phyloP scores from a whole-genome alignment of 306 rosid species.

The Begonia masoniana region DNA sequence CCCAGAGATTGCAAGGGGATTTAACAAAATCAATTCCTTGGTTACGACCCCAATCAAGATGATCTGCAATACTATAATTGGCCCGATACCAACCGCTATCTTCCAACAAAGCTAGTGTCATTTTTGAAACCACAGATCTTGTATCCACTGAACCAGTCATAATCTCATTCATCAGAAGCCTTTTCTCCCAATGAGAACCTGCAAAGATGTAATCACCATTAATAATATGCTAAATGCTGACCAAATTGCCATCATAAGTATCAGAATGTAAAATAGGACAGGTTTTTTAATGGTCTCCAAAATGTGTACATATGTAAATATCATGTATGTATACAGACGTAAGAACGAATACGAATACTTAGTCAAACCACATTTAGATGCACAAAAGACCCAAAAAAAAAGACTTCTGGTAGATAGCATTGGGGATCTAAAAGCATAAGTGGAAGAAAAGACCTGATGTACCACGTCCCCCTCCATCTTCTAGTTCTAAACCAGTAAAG shows the following conservation, averaged over 20 bases:
- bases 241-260: no score
- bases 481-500: conserved; percentile 93
- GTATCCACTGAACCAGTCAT: conserved; percentile 99
- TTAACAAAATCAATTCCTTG: conserved; percentile 90
- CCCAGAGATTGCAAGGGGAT: conserved; percentile 84
- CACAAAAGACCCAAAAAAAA: no score
- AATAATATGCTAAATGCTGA: no score
- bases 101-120: conserved; percentile 91
- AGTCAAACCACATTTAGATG: no score
- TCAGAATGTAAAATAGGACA: no score
- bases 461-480: conserved; percentile 99
- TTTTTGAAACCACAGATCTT: conserved; percentile 92
- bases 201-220: conserved; percentile 1
- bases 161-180: conserved; percentile 95
- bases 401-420: no score
- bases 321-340: no score
- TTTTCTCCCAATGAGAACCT: conserved; percentile 99
- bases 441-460: conserved; percentile 54
- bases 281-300: no score
- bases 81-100: conserved; percentile 99
- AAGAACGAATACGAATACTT: no score
- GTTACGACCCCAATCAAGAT: conserved; percentile 95
- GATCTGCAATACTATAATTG: conserved; percentile 96
- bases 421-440: no score
- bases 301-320: neutral